A percentile compares a stretch with the other conserved stretches of the same genome.
phyloP scores from a whole-genome alignment of 495 filamentous ascomycete genomes.

The Neurospora africana region DNA sequence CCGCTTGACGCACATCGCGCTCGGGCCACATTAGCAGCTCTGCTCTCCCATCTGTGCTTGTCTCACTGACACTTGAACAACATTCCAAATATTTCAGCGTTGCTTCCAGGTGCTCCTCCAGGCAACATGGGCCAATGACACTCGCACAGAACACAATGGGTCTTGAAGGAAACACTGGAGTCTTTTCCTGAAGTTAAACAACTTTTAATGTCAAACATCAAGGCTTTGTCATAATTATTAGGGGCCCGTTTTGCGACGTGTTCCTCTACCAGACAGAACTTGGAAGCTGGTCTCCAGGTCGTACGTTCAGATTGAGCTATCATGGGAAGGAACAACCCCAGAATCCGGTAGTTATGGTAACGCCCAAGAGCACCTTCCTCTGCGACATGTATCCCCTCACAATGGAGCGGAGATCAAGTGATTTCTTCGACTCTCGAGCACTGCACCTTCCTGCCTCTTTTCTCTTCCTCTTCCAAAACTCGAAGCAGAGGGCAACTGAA shows the following conservation, averaged over 20 bases:
- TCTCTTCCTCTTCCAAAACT: background rate
- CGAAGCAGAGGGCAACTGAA: background rate
- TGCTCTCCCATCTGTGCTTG: background rate
- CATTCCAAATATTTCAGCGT: background rate
- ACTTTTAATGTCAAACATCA: background rate
- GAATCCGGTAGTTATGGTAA: background rate
- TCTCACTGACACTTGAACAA: background rate
- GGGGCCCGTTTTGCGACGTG: background rate
- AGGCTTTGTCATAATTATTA: background rate
- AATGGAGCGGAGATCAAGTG: background rate
- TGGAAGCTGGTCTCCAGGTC: background rate
- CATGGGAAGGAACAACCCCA: background rate
- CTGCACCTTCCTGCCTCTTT: background rate
- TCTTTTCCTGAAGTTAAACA: background rate
- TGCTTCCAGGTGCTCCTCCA: background rate
- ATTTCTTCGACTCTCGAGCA: background rate
- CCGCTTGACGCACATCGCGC: background rate
- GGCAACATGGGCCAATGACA: background rate
- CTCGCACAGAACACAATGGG: background rate
- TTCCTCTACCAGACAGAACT: background rate
- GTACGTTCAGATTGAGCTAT: background rate
- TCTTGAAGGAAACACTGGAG: background rate
- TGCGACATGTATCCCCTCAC: background rate
- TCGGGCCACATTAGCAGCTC: background rate
- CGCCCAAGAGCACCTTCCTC: background rate